Base-by-base conservation (phyloP, 805 yeast species). In the Nakazawaea wickerhamii region DNA sequence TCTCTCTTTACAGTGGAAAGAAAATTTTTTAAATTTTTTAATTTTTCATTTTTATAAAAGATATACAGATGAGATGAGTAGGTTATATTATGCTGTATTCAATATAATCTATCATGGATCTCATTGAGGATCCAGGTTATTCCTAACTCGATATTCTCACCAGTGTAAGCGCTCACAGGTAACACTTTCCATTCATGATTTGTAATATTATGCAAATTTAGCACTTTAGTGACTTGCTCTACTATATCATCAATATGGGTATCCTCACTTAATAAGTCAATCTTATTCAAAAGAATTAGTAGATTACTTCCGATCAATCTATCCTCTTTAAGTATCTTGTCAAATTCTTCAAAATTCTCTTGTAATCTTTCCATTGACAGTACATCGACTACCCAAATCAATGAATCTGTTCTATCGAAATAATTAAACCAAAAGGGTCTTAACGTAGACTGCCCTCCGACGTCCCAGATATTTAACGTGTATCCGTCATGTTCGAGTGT, bases 401-500 rank as follows among this genome's bases (percentile, higher is more conserved):
- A 65, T 5, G 78, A 76, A 52, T 90, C 90, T 0, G 84, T 78
- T 52, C 77, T 79, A 50, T 89, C 96, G 55, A 84, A 90, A 60
- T 91, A 90, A 62, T 90, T 91, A 53, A 85, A 79, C 98, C 98
- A 90, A 68, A 89, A 89, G 14, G 90, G 80, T 36, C 98, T 65
- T 32, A 90, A 66, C 1, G 91, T 74, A 35, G 72, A 64, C 59
- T 90, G 98, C 2, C 98, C 98, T 4, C 98, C 98, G 10, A 90
- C 79, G 55, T 87, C 96, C 98, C 95, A 84, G 23, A 83, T 57
- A 49, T 81, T 81, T 40, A 84, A 55, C 30, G 68, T 70, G 50
- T 60, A 71, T 3, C 65, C 70, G 2, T 59, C 47, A 48, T 67
- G 61, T 1, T 58, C 53, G 1, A 84, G 53, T 1, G 90, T 77